Evolutionary conservation across 768 basidiomycete genomes (phyloP), one percentile per base, ranked within the genome.

Genomic region (Tylopilus balloui): DNA sequence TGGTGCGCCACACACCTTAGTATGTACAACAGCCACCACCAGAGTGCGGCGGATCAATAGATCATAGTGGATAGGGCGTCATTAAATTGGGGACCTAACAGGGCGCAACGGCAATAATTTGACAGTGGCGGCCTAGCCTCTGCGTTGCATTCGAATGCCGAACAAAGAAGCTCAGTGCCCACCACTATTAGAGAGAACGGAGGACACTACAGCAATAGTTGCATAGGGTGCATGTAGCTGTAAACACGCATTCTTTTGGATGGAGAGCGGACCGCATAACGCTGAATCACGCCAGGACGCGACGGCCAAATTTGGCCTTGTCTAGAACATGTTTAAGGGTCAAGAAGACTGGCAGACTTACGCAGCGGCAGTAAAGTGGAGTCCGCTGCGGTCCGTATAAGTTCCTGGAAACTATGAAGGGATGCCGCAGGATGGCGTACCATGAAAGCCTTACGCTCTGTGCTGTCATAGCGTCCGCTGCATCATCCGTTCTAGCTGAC

Each of bases 241-340:
- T n/a, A n/a, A n/a, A n/a, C n/a, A n/a, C n/a, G n/a, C n/a, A n/a
- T n/a, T n/a, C n/a, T n/a, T n/a, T n/a, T n/a, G n/a, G n/a, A n/a
- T n/a, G n/a, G n/a, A n/a, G n/a, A n/a, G n/a, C 9, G 20, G 19
- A 11, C n/a, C 6, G 7, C 36, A n/a, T 23, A 28, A 45, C 25
- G 11, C 24, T 48, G 31, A 24, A 20, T n/a, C 34, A 6, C 32
- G 11, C 8, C 15, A 37, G 17, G 45, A 28, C 46, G 47, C 35
- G 41, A 24, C 47, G 59, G 51, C 43, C 6, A 54, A 35, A 15
- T 13, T 41, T 50, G 29, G 27, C 58, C 58, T 44, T 50, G 46
- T n/a, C 27, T 36, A 14, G 29, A 36, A 28, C 32, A 17, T 43
- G 36, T 6, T n/a, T 3, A 13, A 28, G 23, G 25, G 39, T 15